Evolutionary conservation across 2,329 filamentous ascomycete species (phyloP).

Genomic region (Lachnellula willkommii): DNA sequence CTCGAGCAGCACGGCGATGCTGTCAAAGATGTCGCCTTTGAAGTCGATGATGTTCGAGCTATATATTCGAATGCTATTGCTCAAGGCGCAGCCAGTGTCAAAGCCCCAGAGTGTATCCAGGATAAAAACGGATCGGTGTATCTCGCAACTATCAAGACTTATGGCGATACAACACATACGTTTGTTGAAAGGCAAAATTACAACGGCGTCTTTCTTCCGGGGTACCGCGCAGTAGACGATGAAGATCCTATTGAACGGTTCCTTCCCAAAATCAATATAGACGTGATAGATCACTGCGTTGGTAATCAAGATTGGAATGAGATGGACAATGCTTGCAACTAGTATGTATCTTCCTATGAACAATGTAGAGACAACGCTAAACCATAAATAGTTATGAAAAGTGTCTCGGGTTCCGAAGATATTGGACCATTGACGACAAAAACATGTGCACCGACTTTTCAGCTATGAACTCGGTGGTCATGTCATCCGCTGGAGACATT

Average conservation of each 20-base stretch:
- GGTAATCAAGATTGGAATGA: constrained; percentile 95
- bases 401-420: constrained; percentile 87
- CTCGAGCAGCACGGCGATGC: constrained; percentile 86
- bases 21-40: constrained; percentile 92
- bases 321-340: constrained; percentile 62
- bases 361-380: background rate
- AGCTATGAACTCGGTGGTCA: constrained; percentile 82
- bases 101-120: constrained; percentile 48
- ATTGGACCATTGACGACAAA: constrained; percentile 94
- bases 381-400: constrained; percentile 60
- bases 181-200: constrained; percentile 71
- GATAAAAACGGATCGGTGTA: constrained; percentile 63
- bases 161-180: constrained; percentile 93
- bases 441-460: constrained; percentile 91
- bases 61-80: constrained; percentile 71
- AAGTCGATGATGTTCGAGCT: constrained; percentile 80
- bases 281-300: constrained; percentile 89
- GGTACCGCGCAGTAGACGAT: constrained; percentile 57
- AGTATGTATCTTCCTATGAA: constrained; percentile 23
- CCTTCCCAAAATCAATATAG: constrained; percentile 61
- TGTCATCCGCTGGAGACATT: constrained; percentile 75
- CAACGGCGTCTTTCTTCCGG: constrained; percentile 73
- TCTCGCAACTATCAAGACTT: constrained; percentile 79
- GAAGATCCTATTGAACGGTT: constrained; percentile 32
- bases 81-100: constrained; percentile 57